Percentiles rank a stretch among this genome's conserved stretches.
These are phyloP conservation scores for Penicillium sp. DNA, from an alignment of 2,329 filamentous ascomycete genomes.

Conservation along the genomic window DNA sequence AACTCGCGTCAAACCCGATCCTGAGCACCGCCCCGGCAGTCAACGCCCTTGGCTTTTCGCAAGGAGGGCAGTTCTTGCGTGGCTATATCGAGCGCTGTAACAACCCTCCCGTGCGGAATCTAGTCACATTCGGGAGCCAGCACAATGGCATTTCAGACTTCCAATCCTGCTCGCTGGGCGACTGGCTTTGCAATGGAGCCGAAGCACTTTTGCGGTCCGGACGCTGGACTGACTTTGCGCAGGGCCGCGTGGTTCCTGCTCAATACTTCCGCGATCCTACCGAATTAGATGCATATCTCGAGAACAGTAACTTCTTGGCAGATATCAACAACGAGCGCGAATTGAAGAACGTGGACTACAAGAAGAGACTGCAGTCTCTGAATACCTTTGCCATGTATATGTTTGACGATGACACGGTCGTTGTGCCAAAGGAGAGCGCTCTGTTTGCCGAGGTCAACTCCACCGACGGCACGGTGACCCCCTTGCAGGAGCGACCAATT, in stretches of 20 bases:
- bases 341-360: constrained; percentile 69
- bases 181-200: constrained; percentile 76
- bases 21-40: constrained; percentile 74
- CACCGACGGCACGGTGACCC: constrained; percentile 56
- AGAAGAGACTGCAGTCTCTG: constrained; percentile 60
- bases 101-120: constrained; percentile 62
- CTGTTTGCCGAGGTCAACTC: constrained; percentile 87
- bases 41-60: constrained; percentile 90
- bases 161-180: constrained; percentile 60
- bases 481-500: constrained; percentile 61
- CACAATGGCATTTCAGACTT: constrained; percentile 90
- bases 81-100: constrained; percentile 87
- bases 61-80: constrained; percentile 93
- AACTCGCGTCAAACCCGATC: constrained; percentile 68
- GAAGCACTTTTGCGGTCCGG: constrained; percentile 72
- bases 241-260: constrained; percentile 76
- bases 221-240: constrained; percentile 73
- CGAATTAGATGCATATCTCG: constrained; percentile 67
- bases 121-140: constrained; percentile 85
- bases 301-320: constrained; percentile 78
- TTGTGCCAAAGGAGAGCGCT: constrained; percentile 80
- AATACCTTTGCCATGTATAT: constrained; percentile 82
- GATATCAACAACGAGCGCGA: constrained; percentile 91
- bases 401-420: constrained; percentile 79
- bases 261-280: constrained; percentile 82